phyloP scores from a whole-genome alignment of 1,139 yeast genomes.

The Sugiyamaella paludigena region DNA sequence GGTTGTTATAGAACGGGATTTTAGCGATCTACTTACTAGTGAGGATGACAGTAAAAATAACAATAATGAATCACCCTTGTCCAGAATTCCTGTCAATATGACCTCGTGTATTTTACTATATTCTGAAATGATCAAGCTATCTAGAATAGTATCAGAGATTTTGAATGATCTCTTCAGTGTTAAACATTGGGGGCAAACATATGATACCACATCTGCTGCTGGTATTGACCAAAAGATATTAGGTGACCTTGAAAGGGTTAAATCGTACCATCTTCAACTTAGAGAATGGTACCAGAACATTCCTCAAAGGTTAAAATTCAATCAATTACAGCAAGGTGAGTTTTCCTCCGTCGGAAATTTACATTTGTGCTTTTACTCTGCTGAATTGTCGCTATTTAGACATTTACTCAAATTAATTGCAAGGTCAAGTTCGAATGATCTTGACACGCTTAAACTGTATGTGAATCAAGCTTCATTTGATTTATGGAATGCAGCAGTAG shows the following conservation, averaged over 20 bases:
- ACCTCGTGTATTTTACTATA: conserved; percentile 44
- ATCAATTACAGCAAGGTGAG: conserved; percentile 18
- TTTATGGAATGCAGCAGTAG: conserved; percentile 33
- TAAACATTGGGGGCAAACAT: conserved; percentile 55
- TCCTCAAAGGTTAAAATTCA: conserved; percentile 58
- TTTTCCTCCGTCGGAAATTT: conserved; percentile 64
- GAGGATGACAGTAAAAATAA: too few relatives aligned
- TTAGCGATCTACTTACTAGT: conserved; percentile 17
- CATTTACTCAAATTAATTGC: conserved; percentile 28
- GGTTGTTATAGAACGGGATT: conserved; percentile 31
- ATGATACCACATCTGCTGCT: conserved; percentile 44
- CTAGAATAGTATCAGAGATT: conserved; percentile 70
- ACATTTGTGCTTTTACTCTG: conserved; percentile 80
- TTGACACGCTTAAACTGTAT: conserved; percentile 10
- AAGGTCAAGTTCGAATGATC: conserved; percentile 10
- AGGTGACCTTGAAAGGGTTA: conserved; percentile 63
- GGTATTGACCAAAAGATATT: conserved; percentile 14
- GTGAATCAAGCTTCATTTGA: conserved; percentile 14
- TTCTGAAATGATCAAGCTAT: conserved; percentile 63
- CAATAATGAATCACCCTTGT: too few relatives aligned
- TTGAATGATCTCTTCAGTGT: conserved; percentile 67
- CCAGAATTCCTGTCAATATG: conserved; percentile 10
- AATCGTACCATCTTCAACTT: conserved; percentile 76
- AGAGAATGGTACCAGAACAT: conserved; percentile 83
- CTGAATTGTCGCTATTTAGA: conserved; percentile 80